A percentile compares a stretch with the other conserved stretches of the same genome.
Conservation (phyloP, 1,284 basidiomycete genomes). For the Apiotrichum porosum region DNA sequence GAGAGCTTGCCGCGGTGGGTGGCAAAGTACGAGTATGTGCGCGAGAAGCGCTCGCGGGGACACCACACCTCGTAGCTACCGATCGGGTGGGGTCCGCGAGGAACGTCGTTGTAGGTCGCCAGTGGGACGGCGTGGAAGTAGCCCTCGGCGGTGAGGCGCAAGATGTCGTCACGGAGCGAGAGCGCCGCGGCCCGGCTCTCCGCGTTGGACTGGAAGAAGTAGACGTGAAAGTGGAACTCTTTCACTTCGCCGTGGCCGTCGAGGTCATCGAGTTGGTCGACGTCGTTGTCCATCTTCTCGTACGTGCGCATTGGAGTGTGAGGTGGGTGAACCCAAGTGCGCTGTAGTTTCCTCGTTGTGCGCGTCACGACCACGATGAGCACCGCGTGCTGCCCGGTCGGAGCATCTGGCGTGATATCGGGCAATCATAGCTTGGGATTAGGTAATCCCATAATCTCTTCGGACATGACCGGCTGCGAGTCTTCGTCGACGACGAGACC, state of each 20-base stretch:
- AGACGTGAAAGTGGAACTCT: constrained; percentile 6
- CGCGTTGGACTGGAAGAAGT: constrained; percentile 3
- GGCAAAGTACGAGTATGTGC: not conserved
- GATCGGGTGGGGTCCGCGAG: constrained; percentile 3
- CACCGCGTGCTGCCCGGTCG: no score
- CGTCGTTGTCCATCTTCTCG: no score
- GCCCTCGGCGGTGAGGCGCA: not conserved
- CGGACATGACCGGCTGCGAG: no score
- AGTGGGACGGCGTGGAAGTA: constrained; percentile 5
- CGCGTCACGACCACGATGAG: no score
- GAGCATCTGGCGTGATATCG: no score
- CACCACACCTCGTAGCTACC: constrained; percentile 4
- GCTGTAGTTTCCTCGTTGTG: no score
- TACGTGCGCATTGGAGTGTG: no score
- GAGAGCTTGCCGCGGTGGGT: not conserved
- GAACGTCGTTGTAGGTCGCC: constrained; percentile 3
- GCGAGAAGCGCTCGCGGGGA: constrained; percentile 1
- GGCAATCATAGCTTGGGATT: no score
- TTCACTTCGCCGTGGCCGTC: constrained; percentile 5
- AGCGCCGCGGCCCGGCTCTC: not conserved
- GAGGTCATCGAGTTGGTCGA: constrained; percentile 2
- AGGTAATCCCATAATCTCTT: no score
- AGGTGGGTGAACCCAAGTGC: no score
- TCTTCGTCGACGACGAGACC: no score
- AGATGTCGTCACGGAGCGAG: constrained; percentile 1